Conservation (phyloP, 768 basidiomycete species). For the Kwoniella botswanensis region DNA sequence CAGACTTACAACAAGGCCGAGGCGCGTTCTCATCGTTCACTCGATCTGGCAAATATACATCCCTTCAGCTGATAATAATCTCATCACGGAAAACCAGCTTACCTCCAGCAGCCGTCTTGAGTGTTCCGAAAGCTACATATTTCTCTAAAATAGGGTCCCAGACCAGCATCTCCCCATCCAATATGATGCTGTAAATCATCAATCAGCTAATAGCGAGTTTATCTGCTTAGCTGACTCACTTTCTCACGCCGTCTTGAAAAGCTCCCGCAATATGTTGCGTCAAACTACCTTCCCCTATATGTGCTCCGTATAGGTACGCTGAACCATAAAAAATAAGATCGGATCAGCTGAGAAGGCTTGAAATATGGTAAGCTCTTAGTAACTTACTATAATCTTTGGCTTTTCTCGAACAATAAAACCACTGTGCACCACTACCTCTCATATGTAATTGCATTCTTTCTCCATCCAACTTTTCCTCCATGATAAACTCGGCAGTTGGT, state of each 20-base stretch:
- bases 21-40: conserved; percentile 67
- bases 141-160: conserved; percentile 91
- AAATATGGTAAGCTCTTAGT: neutral
- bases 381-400: conserved; percentile 50
- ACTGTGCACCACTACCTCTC: conserved; percentile 74
- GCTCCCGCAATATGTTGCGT: conserved; percentile 82
- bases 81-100: conserved; percentile 28
- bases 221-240: conserved; percentile 64
- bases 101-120: conserved; percentile 93
- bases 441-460: conserved; percentile 96
- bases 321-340: conserved; percentile 90
- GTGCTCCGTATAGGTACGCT: conserved; percentile 79
- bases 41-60: conserved; percentile 55
- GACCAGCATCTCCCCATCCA: conserved; percentile 98
- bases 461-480: conserved; percentile 97
- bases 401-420: conserved; percentile 89
- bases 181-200: conserved; percentile 69
- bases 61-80: neutral
- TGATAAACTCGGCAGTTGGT: conserved; percentile 75
- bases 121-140: conserved; percentile 86
- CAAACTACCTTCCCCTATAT: conserved; percentile 79
- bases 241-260: conserved; percentile 75
- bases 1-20: conserved; percentile 82
- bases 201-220: conserved; percentile 20
- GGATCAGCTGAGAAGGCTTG: conserved; percentile 64